A percentile compares a stretch with the other conserved stretches of the same genome.
phyloP scores from a whole-genome alignment of 306 rosid genomes.

The Lathyrus oleraceus region DNA sequence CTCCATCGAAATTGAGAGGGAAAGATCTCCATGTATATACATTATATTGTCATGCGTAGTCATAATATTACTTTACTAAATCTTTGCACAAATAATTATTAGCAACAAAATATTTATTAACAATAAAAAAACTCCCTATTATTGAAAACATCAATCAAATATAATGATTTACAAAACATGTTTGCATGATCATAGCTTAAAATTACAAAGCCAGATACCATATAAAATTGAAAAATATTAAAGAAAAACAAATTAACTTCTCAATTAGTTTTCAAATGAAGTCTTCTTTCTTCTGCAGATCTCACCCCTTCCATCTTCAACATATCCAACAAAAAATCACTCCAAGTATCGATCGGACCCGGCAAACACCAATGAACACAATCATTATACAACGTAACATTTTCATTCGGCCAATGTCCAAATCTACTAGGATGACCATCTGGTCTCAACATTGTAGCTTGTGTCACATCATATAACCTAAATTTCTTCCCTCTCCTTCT shows the following conservation, averaged over 20 bases:
- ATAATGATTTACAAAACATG: slow-evolving; percentile 27
- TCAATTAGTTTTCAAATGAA: slow-evolving; percentile 39
- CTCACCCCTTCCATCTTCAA: slow-evolving; percentile 75
- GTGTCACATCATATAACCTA: slow-evolving; percentile 69
- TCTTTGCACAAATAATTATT: not conserved
- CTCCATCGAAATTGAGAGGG: too few species aligned
- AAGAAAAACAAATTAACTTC: slow-evolving; percentile 1
- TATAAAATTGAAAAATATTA: slow-evolving; percentile 1
- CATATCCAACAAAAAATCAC: slow-evolving; percentile 72
- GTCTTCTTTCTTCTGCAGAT: slow-evolving; percentile 63
- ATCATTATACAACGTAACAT: slow-evolving; percentile 72
- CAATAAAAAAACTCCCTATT: not conserved
- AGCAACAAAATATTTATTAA: not conserved
- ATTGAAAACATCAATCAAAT: slow-evolving; percentile 10
- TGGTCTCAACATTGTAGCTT: slow-evolving; percentile 67
- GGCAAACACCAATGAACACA: slow-evolving; percentile 97
- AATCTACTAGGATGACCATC: slow-evolving; percentile 90
- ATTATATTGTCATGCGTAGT: too few species aligned
- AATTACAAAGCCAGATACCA: not conserved
- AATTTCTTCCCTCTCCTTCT: slow-evolving; percentile 56
- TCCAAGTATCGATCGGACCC: slow-evolving; percentile 84
- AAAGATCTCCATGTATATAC: too few species aligned
- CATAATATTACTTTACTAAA: too few species aligned
- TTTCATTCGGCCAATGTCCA: slow-evolving; percentile 82
- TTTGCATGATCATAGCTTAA: slow-evolving; percentile 6